Evolutionary conservation across 768 basidiomycete species (phyloP).

Genomic region (Agaricus subrufescens): DNA sequence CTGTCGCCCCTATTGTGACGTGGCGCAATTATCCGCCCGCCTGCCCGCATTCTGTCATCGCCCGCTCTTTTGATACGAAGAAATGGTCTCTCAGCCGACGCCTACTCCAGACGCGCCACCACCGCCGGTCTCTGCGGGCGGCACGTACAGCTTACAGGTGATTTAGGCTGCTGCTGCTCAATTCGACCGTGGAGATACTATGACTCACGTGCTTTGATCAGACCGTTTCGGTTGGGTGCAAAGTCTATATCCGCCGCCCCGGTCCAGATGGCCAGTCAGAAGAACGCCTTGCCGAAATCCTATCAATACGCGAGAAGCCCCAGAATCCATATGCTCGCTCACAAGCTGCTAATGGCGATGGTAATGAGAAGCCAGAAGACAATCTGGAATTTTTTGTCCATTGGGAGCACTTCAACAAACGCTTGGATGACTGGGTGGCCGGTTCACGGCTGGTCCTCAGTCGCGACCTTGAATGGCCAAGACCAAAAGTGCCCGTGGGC

Average conservation of each 20-base stretch:
- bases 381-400: conserved; percentile 95
- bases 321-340: conserved; percentile 54
- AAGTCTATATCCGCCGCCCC: conserved; percentile 86
- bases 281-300: conserved; percentile 92
- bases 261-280: conserved; percentile 70
- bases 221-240: conserved; percentile 92
- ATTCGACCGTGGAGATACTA: conserved; percentile 17
- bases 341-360: conserved; percentile 37
- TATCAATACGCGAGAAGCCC: conserved; percentile 90
- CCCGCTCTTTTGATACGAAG: conserved; percentile 9
- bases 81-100: conserved; percentile 36
- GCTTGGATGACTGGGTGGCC: conserved; percentile 95
- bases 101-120: conserved; percentile 43
- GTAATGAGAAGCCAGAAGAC: conserved; percentile 55
- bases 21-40: not conserved
- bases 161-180: conserved; percentile 21
- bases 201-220: conserved; percentile 24
- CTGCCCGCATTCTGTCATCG: conserved; percentile 8
- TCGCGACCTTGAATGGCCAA: conserved; percentile 93
- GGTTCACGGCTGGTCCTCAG: conserved; percentile 80
- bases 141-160: conserved; percentile 74
- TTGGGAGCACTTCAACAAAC: conserved; percentile 99
- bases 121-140: conserved; percentile 66
- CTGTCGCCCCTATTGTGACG: conserved; percentile 4
- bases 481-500: conserved; percentile 62